A percentile compares a stretch with the other conserved stretches of the same genome.
Conservation (phyloP, 257 asterid genomes). For the Forsythia suspensa region DNA sequence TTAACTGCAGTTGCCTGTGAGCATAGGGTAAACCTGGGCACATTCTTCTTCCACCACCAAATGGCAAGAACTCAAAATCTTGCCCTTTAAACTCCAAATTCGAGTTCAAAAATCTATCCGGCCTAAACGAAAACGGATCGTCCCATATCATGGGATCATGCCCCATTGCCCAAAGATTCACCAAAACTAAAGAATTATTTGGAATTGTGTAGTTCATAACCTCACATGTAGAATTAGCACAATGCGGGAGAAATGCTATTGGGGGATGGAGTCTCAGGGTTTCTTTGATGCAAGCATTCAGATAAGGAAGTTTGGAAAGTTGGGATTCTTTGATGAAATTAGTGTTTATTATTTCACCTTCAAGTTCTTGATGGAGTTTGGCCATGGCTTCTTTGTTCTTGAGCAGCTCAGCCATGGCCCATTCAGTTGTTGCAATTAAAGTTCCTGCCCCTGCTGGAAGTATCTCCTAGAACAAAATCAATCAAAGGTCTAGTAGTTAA, state of each 20-base stretch:
- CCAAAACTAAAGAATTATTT: slow-evolving; percentile 29
- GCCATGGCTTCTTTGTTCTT: slow-evolving; percentile 30
- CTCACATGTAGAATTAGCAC: slow-evolving; percentile 31
- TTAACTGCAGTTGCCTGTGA: slow-evolving; percentile 21
- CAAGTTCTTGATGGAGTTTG: slow-evolving; percentile 33
- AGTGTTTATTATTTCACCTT: not conserved
- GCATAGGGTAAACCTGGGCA: slow-evolving; percentile 44
- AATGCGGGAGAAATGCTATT: slow-evolving; percentile 40
- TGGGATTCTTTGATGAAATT: slow-evolving; percentile 31
- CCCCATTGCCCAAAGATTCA: slow-evolving; percentile 46
- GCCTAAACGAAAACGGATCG: slow-evolving; percentile 28
- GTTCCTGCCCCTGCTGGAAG: slow-evolving; percentile 43
- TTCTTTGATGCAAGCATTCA: slow-evolving; percentile 44
- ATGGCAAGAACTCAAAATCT: slow-evolving; percentile 36
- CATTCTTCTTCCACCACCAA: slow-evolving; percentile 48
- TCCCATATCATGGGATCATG: slow-evolving; percentile 31
- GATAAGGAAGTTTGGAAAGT: slow-evolving; percentile 31
- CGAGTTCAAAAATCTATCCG: slow-evolving; percentile 38
- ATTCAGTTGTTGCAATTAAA: slow-evolving; percentile 34
- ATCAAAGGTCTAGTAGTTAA: not conserved
- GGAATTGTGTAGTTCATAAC: slow-evolving; percentile 39
- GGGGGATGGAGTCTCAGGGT: slow-evolving; percentile 45
- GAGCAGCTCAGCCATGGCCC: slow-evolving; percentile 49
- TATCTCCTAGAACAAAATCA: slow-evolving; percentile 31
- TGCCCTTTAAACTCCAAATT: slow-evolving; percentile 30